Evolutionary conservation across 2,329 filamentous ascomycete genomes (phyloP).

Genomic region (Capronia coronata): DNA sequence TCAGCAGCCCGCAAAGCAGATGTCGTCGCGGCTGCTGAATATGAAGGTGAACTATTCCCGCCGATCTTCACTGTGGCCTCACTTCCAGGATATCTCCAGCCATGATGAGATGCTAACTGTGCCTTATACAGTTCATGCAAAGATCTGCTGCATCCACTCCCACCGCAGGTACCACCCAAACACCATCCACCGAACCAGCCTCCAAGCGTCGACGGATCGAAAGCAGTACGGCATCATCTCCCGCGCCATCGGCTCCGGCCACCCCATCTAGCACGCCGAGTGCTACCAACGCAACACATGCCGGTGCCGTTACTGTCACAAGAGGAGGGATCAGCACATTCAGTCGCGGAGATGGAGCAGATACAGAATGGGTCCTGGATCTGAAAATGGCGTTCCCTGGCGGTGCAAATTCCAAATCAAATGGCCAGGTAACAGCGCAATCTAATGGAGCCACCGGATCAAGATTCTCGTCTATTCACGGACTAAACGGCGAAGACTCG

Average conservation of each 20-base stretch:
- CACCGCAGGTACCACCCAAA: constrained; percentile 7
- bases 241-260: constrained; percentile 9
- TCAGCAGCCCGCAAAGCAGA: constrained; percentile 22
- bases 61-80: background rate
- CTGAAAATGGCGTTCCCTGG: constrained; percentile 8
- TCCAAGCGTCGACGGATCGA: constrained; percentile 22
- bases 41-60: constrained; percentile 24
- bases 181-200: constrained; percentile 19
- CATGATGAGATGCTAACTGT: background rate
- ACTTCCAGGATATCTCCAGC: background rate
- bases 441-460: background rate
- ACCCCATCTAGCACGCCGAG: constrained; percentile 8
- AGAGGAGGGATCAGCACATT: constrained; percentile 19
- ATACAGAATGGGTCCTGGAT: constrained; percentile 28
- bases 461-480: background rate
- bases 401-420: background rate
- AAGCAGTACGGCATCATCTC: constrained; percentile 8
- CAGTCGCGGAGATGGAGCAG: constrained; percentile 14
- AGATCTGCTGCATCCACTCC: constrained; percentile 19
- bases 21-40: constrained; percentile 28
- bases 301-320: background rate
- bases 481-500: background rate
- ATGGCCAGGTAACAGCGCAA: background rate
- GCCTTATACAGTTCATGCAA: constrained; percentile 27
- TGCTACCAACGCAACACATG: constrained; percentile 6